Conservation (phyloP, 495 filamentous ascomycete genomes). For the Evernia prunastri region DNA sequence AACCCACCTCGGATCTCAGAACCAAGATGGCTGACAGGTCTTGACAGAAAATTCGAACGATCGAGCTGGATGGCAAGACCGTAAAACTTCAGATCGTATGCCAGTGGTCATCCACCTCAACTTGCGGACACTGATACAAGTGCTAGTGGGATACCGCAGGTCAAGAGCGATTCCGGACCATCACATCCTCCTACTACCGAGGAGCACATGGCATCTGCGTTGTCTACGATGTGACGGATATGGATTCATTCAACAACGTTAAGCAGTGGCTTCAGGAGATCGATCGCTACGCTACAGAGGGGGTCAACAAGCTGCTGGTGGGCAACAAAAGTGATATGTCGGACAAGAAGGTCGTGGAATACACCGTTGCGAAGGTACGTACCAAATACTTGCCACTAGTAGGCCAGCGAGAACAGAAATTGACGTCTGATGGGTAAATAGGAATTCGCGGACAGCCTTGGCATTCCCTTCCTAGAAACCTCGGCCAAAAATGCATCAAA, state of each 20-base stretch:
- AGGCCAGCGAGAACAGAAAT: background rate
- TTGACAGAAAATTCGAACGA: conserved; percentile 94
- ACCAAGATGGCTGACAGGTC: conserved; percentile 27
- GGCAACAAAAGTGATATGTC: conserved; percentile 99
- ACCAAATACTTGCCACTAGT: conserved; percentile 11
- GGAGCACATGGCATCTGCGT: conserved; percentile 98
- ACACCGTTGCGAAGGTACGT: conserved; percentile 94
- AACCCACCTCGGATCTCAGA: conserved; percentile 1
- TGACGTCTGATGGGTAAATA: conserved; percentile 33
- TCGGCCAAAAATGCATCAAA: conserved; percentile 99
- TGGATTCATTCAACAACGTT: conserved; percentile 99
- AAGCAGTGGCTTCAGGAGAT: conserved; percentile 99
- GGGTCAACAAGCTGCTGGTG: conserved; percentile 97
- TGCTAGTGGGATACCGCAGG: conserved; percentile 95
- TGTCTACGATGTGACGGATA: conserved; percentile 99
- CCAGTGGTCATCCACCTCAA: background rate
- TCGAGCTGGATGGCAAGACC: conserved; percentile 98
- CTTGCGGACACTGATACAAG: background rate
- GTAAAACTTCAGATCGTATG: conserved; percentile 99
- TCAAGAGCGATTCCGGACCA: conserved; percentile 98
- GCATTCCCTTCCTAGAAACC: conserved; percentile 98
- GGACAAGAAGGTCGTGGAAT: conserved; percentile 99
- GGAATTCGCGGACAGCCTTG: conserved; percentile 98
- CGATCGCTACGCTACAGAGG: conserved; percentile 96
- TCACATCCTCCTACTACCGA: conserved; percentile 99